phyloP scores from a whole-genome alignment of 495 filamentous ascomycete genomes.

The Penicillium fimorum region DNA sequence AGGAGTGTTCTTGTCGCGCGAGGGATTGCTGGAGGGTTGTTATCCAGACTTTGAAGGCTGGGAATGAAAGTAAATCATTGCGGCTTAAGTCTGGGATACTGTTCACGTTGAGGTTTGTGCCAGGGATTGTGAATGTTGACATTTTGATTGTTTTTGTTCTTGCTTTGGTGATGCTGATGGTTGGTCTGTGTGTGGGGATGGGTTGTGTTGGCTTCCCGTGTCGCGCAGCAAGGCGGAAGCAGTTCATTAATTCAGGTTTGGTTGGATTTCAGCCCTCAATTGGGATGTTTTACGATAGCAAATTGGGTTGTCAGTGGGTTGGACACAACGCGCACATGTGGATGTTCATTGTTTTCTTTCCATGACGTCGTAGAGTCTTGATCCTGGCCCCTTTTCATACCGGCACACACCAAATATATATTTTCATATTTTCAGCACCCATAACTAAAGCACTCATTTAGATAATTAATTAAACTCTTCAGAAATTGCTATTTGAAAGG shows the following conservation, averaged over 20 bases:
- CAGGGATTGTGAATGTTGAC: slow-evolving; percentile 24
- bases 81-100: slow-evolving; percentile 58
- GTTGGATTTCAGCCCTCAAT: background rate
- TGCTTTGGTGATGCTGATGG: background rate
- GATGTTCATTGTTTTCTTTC: background rate
- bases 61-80: slow-evolving; percentile 65
- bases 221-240: slow-evolving; percentile 12
- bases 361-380: background rate
- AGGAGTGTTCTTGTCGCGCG: slow-evolving; percentile 53
- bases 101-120: slow-evolving; percentile 45
- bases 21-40: slow-evolving; percentile 64
- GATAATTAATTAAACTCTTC: background rate
- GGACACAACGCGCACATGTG: background rate
- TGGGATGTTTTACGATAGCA: background rate
- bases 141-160: slow-evolving; percentile 6
- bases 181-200: background rate
- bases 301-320: background rate
- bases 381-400: background rate
- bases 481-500: background rate
- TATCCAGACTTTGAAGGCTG: slow-evolving; percentile 74
- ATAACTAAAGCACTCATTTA: background rate
- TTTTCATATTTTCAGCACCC: background rate
- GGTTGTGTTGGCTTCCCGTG: slow-evolving; percentile 9
- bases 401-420: background rate
- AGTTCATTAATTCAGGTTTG: slow-evolving; percentile 9